Conservation (phyloP, 169 alveolate genomes). For the Plasmodium gaboni region DNA sequence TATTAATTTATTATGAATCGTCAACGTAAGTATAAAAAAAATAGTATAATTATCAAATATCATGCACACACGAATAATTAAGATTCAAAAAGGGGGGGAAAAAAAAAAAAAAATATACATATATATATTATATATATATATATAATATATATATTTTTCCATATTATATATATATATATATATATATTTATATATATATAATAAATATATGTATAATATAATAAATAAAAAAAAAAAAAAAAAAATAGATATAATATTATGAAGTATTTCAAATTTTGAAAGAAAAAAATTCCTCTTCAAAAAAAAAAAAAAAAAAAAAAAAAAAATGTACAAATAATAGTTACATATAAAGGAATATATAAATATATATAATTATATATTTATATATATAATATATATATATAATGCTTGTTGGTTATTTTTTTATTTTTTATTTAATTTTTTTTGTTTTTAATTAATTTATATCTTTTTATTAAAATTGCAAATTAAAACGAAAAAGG, state of each 20-base stretch:
- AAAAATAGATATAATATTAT: not conserved
- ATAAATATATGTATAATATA: no score
- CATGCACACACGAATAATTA: not conserved
- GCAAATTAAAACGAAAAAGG: not conserved
- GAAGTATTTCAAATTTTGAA: not conserved
- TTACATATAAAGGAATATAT: not conserved
- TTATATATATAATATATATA: not conserved
- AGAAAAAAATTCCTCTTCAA: not conserved
- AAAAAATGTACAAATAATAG: slow-evolving; percentile 8
- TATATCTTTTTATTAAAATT: not conserved
- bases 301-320: not conserved
- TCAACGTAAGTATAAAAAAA: no score
- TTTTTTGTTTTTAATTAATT: not conserved
- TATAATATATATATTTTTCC: no score
- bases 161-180: no score
- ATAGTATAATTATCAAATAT: no score
- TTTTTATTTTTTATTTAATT: not conserved
- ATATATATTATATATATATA: no score
- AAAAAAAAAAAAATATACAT: not conserved
- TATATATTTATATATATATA: no score
- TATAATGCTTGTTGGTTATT: not conserved
- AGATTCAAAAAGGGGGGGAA: not conserved
- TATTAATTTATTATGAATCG: no score
- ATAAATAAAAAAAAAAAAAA: not conserved
- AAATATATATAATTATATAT: no score